Conservation (phyloP, 2,329 filamentous ascomycete genomes). For the Fusarium napiforme region DNA sequence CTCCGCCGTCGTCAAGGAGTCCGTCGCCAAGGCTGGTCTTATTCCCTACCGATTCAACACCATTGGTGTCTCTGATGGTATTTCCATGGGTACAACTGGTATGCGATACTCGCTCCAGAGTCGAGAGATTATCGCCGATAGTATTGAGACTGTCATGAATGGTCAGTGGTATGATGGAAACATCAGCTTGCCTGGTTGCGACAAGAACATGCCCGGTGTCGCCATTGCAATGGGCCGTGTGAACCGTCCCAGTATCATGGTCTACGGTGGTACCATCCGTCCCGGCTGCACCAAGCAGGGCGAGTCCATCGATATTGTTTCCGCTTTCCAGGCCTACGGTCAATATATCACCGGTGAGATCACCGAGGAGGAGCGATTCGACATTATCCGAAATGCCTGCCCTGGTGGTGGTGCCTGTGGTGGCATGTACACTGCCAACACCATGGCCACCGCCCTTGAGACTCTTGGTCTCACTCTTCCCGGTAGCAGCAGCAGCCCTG, state of each 20-base stretch:
- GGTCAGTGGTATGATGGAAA: slow-evolving; percentile 99
- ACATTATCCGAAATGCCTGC: slow-evolving; percentile 93
- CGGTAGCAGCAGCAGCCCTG: slow-evolving; percentile 82
- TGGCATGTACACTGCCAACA: slow-evolving; percentile 95
- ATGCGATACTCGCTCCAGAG: slow-evolving; percentile 97
- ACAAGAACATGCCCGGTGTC: slow-evolving; percentile 99
- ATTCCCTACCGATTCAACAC: slow-evolving; percentile 99
- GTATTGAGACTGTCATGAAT: slow-evolving; percentile 98
- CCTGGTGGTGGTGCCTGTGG: slow-evolving; percentile 74
- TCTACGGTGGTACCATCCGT: slow-evolving; percentile 95
- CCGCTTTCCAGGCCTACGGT: slow-evolving; percentile 97
- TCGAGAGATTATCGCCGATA: slow-evolving; percentile 96
- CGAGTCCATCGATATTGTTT: slow-evolving; percentile 89
- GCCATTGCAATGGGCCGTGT: slow-evolving; percentile 94
- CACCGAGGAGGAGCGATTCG: slow-evolving; percentile 88
- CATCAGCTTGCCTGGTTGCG: slow-evolving; percentile 94
- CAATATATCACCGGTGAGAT: slow-evolving; percentile 94
- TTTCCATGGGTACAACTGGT: slow-evolving; percentile 97
- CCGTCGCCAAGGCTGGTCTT: slow-evolving; percentile 76
- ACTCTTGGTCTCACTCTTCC: slow-evolving; percentile 90
- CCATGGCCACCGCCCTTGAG: slow-evolving; percentile 91
- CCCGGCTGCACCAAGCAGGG: slow-evolving; percentile 85
- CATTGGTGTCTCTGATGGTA: slow-evolving; percentile 95
- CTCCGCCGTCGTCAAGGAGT: slow-evolving; percentile 76
- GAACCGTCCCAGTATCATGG: slow-evolving; percentile 95